Evolutionary conservation across 2,329 filamentous ascomycete species (phyloP), one percentile per base, ranked within the genome.

Genomic region (Aureobasidium vineae): DNA sequence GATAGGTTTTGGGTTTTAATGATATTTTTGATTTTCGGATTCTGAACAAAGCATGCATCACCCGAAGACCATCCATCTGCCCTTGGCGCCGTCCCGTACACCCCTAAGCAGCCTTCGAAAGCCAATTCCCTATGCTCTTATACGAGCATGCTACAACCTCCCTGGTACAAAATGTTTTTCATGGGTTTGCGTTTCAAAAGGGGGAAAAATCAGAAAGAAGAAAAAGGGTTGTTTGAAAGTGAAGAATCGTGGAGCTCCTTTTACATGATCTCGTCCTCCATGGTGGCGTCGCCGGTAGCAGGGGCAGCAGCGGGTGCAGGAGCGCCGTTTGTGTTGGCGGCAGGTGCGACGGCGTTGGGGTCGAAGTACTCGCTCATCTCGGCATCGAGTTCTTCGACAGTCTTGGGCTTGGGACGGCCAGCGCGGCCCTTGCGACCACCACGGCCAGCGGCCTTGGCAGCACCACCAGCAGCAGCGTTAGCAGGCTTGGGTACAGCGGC

Each of bases 291-390:
- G 68, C 79, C 81, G 45, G 82, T 79, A 65, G 79, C 77, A 52
- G 80, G 76, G 67, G 83, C 78, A 49, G 78, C 77, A 66, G 80
- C 82, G 61, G 61, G 61, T 43, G 61, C 61, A 47, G 80, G 79
- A 69, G 80, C 79, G 50, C 74, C 73, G 52, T 79, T 81, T 68
- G 79, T 82, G 50, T 77, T 76, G 5, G 79, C 75, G 66, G 81
- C 80, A 68, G 76, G 78, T 49, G 73, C 75, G 41, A 73, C 73
- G 31, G 72, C 70, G 57, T 75, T 80, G 36, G 77, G 76, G 63
- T 84, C 87, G 76, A 96, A 98, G 82, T 99, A 99, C 78, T 98
- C 95, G 23, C 87, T 88, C 95, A 99, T 99, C 78, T 99, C 95
- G 5, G 91, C 92, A 77, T 99, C 95, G 31, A 99, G 87, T 81